phyloP scores from a whole-genome alignment of 495 filamentous ascomycete genomes.

The Trichoderma erinaceum region DNA sequence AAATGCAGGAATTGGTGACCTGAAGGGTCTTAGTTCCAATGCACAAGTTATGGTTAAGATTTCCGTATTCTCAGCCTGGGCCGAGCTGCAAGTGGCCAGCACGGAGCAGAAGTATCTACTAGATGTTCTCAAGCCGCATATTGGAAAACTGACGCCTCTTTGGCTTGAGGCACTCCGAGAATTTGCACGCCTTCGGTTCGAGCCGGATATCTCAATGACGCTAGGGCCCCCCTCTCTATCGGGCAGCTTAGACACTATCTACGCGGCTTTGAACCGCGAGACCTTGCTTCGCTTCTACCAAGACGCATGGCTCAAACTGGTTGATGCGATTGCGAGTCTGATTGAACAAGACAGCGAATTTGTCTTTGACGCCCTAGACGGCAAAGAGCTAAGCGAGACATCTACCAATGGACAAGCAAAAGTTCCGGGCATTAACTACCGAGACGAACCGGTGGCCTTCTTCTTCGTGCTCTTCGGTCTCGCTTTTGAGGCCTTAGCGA shows the following conservation, averaged over 20 bases:
- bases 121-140: conserved; percentile 83
- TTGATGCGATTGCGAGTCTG: conserved; percentile 94
- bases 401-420: conserved; percentile 45
- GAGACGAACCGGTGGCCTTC: conserved; percentile 95
- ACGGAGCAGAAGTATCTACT: conserved; percentile 85
- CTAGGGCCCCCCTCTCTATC: conserved; percentile 66
- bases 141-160: conserved; percentile 78
- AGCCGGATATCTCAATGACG: conserved; percentile 91
- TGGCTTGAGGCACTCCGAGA: conserved; percentile 93
- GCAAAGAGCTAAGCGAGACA: conserved; percentile 57
- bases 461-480: conserved; percentile 98
- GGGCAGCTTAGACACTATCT: conserved; percentile 80
- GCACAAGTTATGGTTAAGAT: conserved; percentile 98
- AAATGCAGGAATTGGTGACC: conserved; percentile 82
- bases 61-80: conserved; percentile 96
- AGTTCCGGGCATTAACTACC: conserved; percentile 82
- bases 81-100: conserved; percentile 95
- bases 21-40: conserved; percentile 91
- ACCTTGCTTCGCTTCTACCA: conserved; percentile 95
- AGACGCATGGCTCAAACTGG: conserved; percentile 92
- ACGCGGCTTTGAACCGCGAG: conserved; percentile 88
- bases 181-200: conserved; percentile 88
- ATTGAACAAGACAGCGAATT: conserved; percentile 97
- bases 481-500: conserved; percentile 89
- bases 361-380: conserved; percentile 93